These are phyloP conservation scores for Brassica hybrid DNA, from an alignment of 441 rosid genomes.

Conservation along the genomic window DNA sequence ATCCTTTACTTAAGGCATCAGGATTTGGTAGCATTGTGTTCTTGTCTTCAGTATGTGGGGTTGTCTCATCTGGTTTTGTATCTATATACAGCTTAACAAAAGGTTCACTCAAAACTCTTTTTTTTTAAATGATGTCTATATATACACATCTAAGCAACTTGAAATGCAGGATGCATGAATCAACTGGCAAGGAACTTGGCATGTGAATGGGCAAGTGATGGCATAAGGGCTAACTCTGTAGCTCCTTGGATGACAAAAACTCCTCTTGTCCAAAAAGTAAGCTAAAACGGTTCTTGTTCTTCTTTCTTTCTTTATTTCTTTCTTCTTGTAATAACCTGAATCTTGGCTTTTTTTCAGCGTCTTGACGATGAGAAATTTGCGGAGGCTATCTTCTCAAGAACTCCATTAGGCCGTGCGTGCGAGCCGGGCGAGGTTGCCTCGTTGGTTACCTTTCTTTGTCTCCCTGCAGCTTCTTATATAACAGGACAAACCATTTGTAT, in stretches of 20 bases:
- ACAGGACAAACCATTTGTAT: slow-evolving; percentile 46
- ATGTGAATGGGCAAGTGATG: slow-evolving; percentile 6
- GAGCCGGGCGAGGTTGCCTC: slow-evolving; percentile 46
- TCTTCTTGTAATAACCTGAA: background rate
- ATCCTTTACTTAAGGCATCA: slow-evolving; percentile 49
- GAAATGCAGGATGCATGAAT: background rate
- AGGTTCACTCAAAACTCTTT: background rate
- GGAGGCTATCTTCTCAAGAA: slow-evolving; percentile 35
- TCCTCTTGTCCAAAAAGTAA: background rate
- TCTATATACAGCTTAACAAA: background rate
- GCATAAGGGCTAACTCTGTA: slow-evolving; percentile 1
- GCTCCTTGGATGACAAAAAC: slow-evolving; percentile 1
- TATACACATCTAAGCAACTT: background rate
- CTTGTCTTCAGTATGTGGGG: slow-evolving; percentile 1
- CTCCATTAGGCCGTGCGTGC: slow-evolving; percentile 43
- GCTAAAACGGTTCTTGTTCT: background rate
- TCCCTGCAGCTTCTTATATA: slow-evolving; percentile 39
- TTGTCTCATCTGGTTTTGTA: background rate
- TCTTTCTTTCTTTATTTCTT: too few relatives aligned
- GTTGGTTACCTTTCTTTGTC: slow-evolving; percentile 41
- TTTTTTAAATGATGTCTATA: background rate
- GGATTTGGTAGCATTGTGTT: slow-evolving; percentile 21
- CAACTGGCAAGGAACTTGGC: background rate
- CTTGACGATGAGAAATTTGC: slow-evolving; percentile 1
- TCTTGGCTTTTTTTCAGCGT: slow-evolving; percentile 11